Evolutionary conservation across 768 basidiomycete species (phyloP).

Genomic region (Kwoniella bestiolae): DNA sequence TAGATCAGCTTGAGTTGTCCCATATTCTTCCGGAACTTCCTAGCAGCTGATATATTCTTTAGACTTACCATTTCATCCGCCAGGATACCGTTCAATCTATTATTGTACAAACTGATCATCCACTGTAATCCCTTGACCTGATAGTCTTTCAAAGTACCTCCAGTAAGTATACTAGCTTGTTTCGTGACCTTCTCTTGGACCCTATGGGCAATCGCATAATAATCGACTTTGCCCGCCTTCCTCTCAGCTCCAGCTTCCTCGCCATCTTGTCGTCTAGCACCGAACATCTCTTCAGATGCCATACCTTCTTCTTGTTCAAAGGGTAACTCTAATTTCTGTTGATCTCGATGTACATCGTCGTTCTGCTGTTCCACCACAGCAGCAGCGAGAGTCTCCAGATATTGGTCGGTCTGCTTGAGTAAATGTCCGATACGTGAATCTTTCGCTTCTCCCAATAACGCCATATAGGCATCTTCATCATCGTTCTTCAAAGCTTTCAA

Average conservation of each 20-base stretch:
- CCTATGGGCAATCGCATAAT: constrained; percentile 92
- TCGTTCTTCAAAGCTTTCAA: constrained; percentile 94
- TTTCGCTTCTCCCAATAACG: constrained; percentile 97
- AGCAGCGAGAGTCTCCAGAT: constrained; percentile 91
- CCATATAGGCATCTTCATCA: constrained; percentile 99
- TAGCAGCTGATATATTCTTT: too few species aligned
- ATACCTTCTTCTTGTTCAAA: constrained; percentile 72
- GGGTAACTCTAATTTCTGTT: constrained; percentile 46
- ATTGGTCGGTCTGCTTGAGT: constrained; percentile 88
- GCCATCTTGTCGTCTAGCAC: constrained; percentile 68
- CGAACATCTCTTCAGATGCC: constrained; percentile 86
- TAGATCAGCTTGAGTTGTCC: background rate
- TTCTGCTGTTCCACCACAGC: constrained; percentile 92
- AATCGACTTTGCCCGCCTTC: constrained; percentile 80
- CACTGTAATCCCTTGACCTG: constrained; percentile 94
- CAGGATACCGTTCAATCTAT: constrained; percentile 89
- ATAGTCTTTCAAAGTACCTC: constrained; percentile 91
- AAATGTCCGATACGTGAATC: constrained; percentile 98
- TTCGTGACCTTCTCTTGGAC: constrained; percentile 80
- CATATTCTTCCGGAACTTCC: background rate
- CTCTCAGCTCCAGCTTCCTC: constrained; percentile 65
- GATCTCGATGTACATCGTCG: constrained; percentile 62
- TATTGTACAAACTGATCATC: constrained; percentile 98
- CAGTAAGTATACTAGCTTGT: constrained; percentile 66
- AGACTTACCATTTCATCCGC: constrained; percentile 69